Evolutionary conservation across 768 basidiomycete genomes (phyloP).

Genomic region (Boletus vinaceobasis): DNA sequence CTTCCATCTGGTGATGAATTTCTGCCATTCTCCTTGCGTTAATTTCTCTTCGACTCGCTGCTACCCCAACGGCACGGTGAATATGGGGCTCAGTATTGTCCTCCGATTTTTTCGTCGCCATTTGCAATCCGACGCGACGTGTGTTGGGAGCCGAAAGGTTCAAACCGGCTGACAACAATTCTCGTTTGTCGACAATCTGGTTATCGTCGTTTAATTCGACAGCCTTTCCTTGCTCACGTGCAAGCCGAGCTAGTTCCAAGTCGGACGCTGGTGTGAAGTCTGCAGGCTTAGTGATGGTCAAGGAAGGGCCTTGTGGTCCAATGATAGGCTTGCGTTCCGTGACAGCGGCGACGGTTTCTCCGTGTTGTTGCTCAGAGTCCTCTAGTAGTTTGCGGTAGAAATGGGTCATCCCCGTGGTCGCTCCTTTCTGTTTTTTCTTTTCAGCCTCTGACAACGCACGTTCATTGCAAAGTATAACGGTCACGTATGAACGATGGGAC

Average conservation of each 20-base stretch:
- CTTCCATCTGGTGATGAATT: conserved; percentile 74
- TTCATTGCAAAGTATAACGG: not conserved
- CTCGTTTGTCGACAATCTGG: conserved; percentile 94
- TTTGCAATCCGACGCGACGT: conserved; percentile 55
- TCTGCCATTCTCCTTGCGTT: conserved; percentile 79
- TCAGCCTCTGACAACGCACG: conserved; percentile 40
- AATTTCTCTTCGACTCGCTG: conserved; percentile 77
- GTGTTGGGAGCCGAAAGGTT: conserved; percentile 87
- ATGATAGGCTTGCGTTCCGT: conserved; percentile 45
- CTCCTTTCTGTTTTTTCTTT: conserved; percentile 56
- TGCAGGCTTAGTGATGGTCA: conserved; percentile 74
- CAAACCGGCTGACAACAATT: conserved; percentile 85
- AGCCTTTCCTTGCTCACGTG: conserved; percentile 71
- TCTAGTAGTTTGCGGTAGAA: conserved; percentile 80
- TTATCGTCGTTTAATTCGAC: conserved; percentile 97
- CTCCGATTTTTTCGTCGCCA: conserved; percentile 22
- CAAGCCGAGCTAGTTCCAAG: conserved; percentile 65
- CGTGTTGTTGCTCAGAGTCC: conserved; percentile 77
- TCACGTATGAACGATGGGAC: conserved; percentile 17
- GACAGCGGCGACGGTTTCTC: conserved; percentile 81
- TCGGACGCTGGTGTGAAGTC: conserved; percentile 66
- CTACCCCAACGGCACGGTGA: conserved; percentile 81
- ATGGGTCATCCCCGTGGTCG: conserved; percentile 76
- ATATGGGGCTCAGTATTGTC: conserved; percentile 36
- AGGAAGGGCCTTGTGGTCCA: conserved; percentile 60